A percentile compares a stretch with the other conserved stretches of the same genome.
These are phyloP conservation scores for Penicillium verhagenii DNA, from an alignment of 495 filamentous ascomycete species.

Conservation along the genomic window DNA sequence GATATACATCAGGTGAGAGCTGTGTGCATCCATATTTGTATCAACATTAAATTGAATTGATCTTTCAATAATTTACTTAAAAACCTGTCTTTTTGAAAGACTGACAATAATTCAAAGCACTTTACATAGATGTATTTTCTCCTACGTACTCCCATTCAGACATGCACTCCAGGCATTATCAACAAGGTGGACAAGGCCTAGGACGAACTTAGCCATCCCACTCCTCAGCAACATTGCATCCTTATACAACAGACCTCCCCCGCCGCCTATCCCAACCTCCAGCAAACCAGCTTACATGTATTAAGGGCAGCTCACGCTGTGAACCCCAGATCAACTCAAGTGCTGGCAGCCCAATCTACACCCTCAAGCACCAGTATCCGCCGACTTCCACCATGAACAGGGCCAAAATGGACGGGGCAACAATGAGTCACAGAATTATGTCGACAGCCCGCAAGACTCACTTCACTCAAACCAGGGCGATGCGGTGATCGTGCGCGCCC, in stretches of 20 bases:
- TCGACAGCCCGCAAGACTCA: conserved; percentile 28
- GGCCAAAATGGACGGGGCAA: conserved; percentile 32
- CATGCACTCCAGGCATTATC: conserved; percentile 26
- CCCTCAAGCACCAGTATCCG: conserved; percentile 22
- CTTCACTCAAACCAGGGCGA: conserved; percentile 30
- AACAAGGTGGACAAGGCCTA: conserved; percentile 28
- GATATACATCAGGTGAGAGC: not conserved
- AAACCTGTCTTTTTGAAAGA: no score
- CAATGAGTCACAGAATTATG: conserved; percentile 29
- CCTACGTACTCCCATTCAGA: no score
- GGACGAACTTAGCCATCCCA: conserved; percentile 18
- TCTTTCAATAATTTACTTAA: no score
- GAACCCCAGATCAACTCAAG: conserved; percentile 30
- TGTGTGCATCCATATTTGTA: no score
- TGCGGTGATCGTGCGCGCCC: conserved; percentile 27
- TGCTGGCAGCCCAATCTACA: conserved; percentile 29
- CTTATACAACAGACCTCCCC: no score
- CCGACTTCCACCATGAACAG: conserved; percentile 25
- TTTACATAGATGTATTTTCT: no score
- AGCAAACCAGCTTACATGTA: conserved; percentile 26
- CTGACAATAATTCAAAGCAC: no score
- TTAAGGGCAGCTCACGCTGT: conserved; percentile 22
- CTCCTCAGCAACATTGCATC: conserved; percentile 10
- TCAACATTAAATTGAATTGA: no score
- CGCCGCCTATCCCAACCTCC: conserved; percentile 29